Conservation (phyloP, 179 eudicot species). For the Nepenthes alata region DNA sequence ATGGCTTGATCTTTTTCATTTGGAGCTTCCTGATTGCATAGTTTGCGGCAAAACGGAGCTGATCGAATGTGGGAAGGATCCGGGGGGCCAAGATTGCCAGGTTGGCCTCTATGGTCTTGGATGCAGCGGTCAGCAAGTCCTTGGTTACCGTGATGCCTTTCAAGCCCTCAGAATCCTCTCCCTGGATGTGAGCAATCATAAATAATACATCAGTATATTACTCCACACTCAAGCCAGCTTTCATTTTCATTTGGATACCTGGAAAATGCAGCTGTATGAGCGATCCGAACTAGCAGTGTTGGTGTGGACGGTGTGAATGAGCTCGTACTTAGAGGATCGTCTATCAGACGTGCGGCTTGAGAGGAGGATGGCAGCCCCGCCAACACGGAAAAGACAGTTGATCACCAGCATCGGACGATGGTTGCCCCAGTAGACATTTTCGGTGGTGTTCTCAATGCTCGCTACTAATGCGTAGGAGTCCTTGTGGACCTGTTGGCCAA, state of each 20-base stretch:
- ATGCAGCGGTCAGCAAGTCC: constrained; percentile 18
- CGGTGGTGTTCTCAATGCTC: constrained; percentile 31
- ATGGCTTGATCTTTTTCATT: constrained; percentile 2
- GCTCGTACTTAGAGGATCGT: constrained; percentile 18
- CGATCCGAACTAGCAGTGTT: constrained; percentile 18
- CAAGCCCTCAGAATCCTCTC: constrained; percentile 22
- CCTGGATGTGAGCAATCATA: not conserved
- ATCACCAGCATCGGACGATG: constrained; percentile 19
- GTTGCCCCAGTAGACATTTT: constrained; percentile 23
- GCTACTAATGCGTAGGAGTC: constrained; percentile 29
- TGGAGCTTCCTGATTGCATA: not conserved
- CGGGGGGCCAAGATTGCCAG: constrained; percentile 6
- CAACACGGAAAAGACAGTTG: constrained; percentile 36
- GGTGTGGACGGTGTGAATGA: constrained; percentile 18
- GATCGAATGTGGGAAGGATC: constrained; percentile 12
- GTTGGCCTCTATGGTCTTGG: constrained; percentile 18
- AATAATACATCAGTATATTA: too few species aligned
- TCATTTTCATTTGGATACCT: too few species aligned
- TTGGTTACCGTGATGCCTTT: constrained; percentile 16
- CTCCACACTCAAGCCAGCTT: too few species aligned
- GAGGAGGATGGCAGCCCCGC: constrained; percentile 38
- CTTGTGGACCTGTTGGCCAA: constrained; percentile 20
- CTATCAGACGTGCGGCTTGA: constrained; percentile 18
- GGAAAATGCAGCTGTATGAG: constrained; percentile 24
- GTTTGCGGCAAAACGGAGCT: not conserved